Evolutionary conservation across 2,329 filamentous ascomycete species (phyloP).

Genomic region (Fusarium austroafricanum): DNA sequence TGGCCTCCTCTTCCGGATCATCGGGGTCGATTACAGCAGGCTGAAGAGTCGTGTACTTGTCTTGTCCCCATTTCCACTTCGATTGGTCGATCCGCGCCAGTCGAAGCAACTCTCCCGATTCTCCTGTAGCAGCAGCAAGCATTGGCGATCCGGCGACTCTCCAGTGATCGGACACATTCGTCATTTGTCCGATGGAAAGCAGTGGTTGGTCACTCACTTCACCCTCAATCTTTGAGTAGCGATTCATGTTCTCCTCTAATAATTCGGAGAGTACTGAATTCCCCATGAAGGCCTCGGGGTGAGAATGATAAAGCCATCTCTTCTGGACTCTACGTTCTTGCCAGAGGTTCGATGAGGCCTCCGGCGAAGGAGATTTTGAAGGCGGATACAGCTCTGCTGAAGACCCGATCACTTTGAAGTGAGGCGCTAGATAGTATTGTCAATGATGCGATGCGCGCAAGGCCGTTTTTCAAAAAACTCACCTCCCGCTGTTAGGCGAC

Average conservation of each 20-base stretch:
- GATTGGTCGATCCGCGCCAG: slow-evolving; percentile 63
- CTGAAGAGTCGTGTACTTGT: slow-evolving; percentile 59
- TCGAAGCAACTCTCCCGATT: slow-evolving; percentile 67
- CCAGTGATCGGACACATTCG: slow-evolving; percentile 52
- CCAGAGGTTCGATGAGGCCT: slow-evolving; percentile 45
- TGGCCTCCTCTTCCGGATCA: slow-evolving; percentile 59
- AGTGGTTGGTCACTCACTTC: slow-evolving; percentile 48
- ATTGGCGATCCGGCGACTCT: slow-evolving; percentile 48
- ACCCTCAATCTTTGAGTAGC: slow-evolving; percentile 46
- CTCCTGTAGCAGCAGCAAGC: slow-evolving; percentile 65
- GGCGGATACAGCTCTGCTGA: slow-evolving; percentile 51
- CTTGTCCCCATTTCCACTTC: slow-evolving; percentile 64
- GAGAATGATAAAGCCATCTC: slow-evolving; percentile 62
- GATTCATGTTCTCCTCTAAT: slow-evolving; percentile 53
- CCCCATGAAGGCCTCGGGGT: slow-evolving; percentile 63
- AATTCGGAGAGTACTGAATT: slow-evolving; percentile 48
- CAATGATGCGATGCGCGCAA: slow-evolving; percentile 8
- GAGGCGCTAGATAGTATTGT: slow-evolving; percentile 43
- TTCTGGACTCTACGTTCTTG: slow-evolving; percentile 53
- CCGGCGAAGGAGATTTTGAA: slow-evolving; percentile 44
- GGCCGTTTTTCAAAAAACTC: slow-evolving; percentile 30
- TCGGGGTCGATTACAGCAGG: slow-evolving; percentile 57
- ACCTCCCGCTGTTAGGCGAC: slow-evolving; percentile 46
- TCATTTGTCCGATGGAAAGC: slow-evolving; percentile 68
- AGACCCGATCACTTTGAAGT: slow-evolving; percentile 50